Evolutionary conservation across 352 stramenopile species (phyloP).

Genomic region (Phytophthora agathidicida): DNA sequence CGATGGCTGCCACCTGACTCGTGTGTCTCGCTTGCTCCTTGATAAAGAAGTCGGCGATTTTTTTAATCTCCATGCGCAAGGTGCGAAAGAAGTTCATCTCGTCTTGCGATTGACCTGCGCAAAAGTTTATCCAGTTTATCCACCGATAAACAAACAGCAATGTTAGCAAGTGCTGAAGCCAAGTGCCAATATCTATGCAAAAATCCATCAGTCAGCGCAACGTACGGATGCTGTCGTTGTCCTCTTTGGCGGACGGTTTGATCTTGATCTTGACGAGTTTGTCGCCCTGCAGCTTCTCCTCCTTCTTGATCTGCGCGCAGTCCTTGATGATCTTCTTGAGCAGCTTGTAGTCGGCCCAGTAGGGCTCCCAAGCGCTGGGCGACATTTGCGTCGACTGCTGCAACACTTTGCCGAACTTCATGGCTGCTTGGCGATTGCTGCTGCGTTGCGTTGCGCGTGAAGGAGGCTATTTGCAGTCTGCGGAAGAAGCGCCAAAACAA

Average conservation of each 20-base stretch:
- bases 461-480: constrained; percentile 6
- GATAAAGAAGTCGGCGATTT: constrained; percentile 87
- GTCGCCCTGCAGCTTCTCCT: constrained; percentile 84
- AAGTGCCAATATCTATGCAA: constrained; percentile 3
- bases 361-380: constrained; percentile 70
- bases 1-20: constrained; percentile 65
- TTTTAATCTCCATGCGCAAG: constrained; percentile 84
- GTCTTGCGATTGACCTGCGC: constrained; percentile 80
- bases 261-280: constrained; percentile 82
- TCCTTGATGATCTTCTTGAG: constrained; percentile 92
- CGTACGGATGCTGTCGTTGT: constrained; percentile 90
- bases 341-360: constrained; percentile 90
- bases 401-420: constrained; percentile 91
- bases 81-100: constrained; percentile 91
- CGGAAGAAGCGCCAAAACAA: constrained; percentile 23
- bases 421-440: constrained; percentile 21
- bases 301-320: constrained; percentile 86
- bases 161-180: no score
- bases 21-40: constrained; percentile 82
- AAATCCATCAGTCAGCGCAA: constrained; percentile 2
- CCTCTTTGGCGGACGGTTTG: constrained; percentile 74
- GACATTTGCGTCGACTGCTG: constrained; percentile 89
- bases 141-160: not conserved
- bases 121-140: no score
- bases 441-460: not conserved